phyloP scores from a whole-genome alignment of 2,329 filamentous ascomycete species.

The Mycocentrospora acerina region DNA sequence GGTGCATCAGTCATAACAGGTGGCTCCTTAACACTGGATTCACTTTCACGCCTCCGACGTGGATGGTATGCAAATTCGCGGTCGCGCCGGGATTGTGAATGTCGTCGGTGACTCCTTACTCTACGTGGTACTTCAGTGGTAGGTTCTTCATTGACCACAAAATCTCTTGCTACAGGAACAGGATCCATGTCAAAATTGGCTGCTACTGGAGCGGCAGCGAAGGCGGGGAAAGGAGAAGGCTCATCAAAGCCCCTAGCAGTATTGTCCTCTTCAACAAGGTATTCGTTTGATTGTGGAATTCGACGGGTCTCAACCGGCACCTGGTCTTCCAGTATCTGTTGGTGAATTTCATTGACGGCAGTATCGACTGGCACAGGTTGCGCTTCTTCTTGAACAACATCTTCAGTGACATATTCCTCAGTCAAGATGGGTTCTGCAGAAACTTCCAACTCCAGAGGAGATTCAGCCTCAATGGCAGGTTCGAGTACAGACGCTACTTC shows the following conservation, averaged over 20 bases:
- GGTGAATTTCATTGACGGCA: slow-evolving; percentile 1
- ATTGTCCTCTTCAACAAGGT: background rate
- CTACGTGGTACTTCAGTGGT: slow-evolving; percentile 18
- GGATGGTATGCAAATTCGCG: slow-evolving; percentile 27
- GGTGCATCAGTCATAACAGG: slow-evolving; percentile 19
- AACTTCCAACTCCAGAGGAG: background rate
- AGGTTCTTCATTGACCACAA: slow-evolving; percentile 27
- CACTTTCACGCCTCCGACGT: slow-evolving; percentile 33
- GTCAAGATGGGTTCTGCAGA: background rate
- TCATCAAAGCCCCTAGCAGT: slow-evolving; percentile 3
- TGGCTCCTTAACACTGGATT: slow-evolving; percentile 29
- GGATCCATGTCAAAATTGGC: slow-evolving; percentile 4
- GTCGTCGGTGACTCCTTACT: slow-evolving; percentile 31
- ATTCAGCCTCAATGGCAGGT: background rate
- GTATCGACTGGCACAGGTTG: background rate
- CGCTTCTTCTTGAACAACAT: background rate
- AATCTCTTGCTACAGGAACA: slow-evolving; percentile 23
- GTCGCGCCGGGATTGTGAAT: slow-evolving; percentile 24
- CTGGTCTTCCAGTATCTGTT: background rate
- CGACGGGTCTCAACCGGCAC: background rate
- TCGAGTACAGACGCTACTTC: too few species aligned
- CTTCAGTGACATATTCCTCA: background rate
- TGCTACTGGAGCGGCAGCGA: background rate
- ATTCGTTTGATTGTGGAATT: background rate
- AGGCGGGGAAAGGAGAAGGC: background rate